Conservation (phyloP, 441 rosid genomes). For the Bruguiera hainesii region DNA sequence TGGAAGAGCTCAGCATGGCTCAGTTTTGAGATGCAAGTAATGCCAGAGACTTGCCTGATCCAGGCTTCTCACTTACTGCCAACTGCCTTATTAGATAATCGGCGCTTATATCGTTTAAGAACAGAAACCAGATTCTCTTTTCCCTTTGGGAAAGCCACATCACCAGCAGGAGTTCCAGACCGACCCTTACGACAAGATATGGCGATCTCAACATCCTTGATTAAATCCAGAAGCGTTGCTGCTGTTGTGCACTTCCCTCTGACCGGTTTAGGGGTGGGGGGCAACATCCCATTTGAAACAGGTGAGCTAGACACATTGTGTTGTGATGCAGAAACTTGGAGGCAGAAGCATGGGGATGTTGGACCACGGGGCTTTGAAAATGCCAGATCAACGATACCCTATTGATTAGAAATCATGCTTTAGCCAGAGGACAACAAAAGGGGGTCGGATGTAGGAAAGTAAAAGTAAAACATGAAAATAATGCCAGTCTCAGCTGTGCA, state of each 20-base stretch:
- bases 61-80: constrained; percentile 41
- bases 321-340: constrained; percentile 55
- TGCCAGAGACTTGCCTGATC: constrained; percentile 35
- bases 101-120: constrained; percentile 89
- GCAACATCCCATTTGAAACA: constrained; percentile 60
- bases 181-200: constrained; percentile 85
- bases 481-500: no score
- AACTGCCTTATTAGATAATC: constrained; percentile 54
- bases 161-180: constrained; percentile 94
- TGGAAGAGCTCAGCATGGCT: constrained; percentile 14
- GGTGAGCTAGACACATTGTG: constrained; percentile 58
- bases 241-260: constrained; percentile 78
- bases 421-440: neutral
- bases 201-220: constrained; percentile 87
- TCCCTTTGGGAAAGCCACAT: constrained; percentile 92
- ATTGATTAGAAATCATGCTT: constrained; percentile 18
- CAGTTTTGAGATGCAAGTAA: neutral
- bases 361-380: constrained; percentile 74
- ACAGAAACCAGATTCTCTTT: constrained; percentile 94
- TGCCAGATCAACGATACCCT: constrained; percentile 87
- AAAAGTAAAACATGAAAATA: no score
- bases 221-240: constrained; percentile 52
- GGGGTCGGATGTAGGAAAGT: no score
- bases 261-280: constrained; percentile 67
- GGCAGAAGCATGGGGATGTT: constrained; percentile 81